A percentile compares a stretch with the other conserved stretches of the same genome.
phyloP scores from a whole-genome alignment of 1,284 basidiomycete species.

The Laetiporus sulphureus region DNA sequence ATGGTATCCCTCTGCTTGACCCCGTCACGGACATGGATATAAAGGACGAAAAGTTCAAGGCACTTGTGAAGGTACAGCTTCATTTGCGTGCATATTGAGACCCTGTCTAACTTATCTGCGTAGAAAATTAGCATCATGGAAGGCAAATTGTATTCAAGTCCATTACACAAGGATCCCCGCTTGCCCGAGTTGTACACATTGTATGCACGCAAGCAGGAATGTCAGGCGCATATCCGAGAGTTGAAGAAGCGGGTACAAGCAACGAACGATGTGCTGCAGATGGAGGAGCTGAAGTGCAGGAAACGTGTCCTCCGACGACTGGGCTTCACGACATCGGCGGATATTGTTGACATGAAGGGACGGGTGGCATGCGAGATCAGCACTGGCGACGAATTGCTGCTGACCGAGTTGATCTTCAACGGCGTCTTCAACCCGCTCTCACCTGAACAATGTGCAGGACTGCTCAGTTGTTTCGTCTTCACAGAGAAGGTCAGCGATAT shows the following conservation, averaged over 20 bases:
- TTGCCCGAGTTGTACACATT: slow-evolving; percentile 76
- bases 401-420: slow-evolving; percentile 98
- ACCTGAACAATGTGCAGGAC: slow-evolving; percentile 89
- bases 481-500: slow-evolving; percentile 94
- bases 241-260: slow-evolving; percentile 83
- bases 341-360: slow-evolving; percentile 98
- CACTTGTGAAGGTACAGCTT: slow-evolving; percentile 80
- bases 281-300: slow-evolving; percentile 94
- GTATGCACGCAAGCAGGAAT: slow-evolving; percentile 75
- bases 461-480: slow-evolving; percentile 96
- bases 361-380: slow-evolving; percentile 98
- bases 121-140: slow-evolving; percentile 91
- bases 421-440: slow-evolving; percentile 88
- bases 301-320: slow-evolving; percentile 92
- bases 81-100: not conserved
- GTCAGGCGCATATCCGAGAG: slow-evolving; percentile 63
- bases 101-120: not conserved
- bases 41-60: slow-evolving; percentile 88
- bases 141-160: slow-evolving; percentile 69
- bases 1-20: slow-evolving; percentile 84
- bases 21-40: slow-evolving; percentile 96
- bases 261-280: slow-evolving; percentile 90
- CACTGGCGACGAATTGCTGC: slow-evolving; percentile 91
- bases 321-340: slow-evolving; percentile 83
- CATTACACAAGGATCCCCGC: slow-evolving; percentile 68